Evolutionary conservation across 1,284 basidiomycete genomes (phyloP), one percentile per base, ranked within the genome.

Genomic region (Heterobasidion parviporum): DNA sequence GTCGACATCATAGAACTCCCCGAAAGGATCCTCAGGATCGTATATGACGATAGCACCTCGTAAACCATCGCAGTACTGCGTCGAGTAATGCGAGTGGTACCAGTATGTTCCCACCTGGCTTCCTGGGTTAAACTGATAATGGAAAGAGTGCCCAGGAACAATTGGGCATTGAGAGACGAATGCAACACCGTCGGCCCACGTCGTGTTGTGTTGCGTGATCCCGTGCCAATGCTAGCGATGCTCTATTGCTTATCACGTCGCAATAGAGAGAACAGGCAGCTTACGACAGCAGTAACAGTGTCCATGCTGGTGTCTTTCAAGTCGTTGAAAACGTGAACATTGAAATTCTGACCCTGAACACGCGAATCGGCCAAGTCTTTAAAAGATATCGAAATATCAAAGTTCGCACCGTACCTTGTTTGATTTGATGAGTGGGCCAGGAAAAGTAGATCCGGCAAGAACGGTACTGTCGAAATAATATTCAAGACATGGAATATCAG

Each of bases 31-130:
- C 16, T 46, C 32, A 12, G 55, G 55, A 52, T 56, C 55, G 16
- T 41, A 41, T 8, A 50, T 10, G 26, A 57, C 56, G 61, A 62
- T 60, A 61, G 52, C 53, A 65, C 52, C 63, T 65, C 55, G 20
- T 32, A 56, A 20, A 4, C 55, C 55, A 16, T 56, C 55, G 50
- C 55, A 52, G 70, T 73, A 79, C 65, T 78, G 76, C 35, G 56
- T 57, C 16, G 55, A 54, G 16, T 65, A 59, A 48, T 68, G 67
- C 35, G 56, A 51, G 44, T 73, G 72, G 59, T 73, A 73, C 72
- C 72, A 73, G 65, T 64, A 72, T 15, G 67, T 72, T 7, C 71
- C 70, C 36, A 65, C 61, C 58, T 70, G 70, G 36, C 60, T 52
- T 6, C 50, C 33, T 26, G 52, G 52, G 6, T 36, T 26, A 12